These are phyloP conservation scores for Symbiotaphrina buchneri DNA, from an alignment of 495 filamentous ascomycete species.

Conservation along the genomic window DNA sequence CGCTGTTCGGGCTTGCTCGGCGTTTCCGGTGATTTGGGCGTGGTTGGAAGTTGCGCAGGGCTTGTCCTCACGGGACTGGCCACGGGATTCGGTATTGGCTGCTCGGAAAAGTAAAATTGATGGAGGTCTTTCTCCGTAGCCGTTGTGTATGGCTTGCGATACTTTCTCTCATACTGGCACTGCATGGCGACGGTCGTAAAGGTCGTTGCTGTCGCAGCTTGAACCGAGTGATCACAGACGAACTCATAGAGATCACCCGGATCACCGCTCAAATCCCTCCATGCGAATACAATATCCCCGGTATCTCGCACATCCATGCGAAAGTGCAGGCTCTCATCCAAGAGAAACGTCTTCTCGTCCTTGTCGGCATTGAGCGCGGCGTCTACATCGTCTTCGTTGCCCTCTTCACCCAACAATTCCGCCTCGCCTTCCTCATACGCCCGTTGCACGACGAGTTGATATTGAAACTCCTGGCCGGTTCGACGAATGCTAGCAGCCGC, in stretches of 20 bases:
- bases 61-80: slow-evolving; percentile 47
- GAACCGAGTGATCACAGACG: slow-evolving; percentile 59
- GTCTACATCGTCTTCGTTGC: slow-evolving; percentile 50
- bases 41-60: neutral
- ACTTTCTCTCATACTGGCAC: slow-evolving; percentile 96
- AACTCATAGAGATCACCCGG: slow-evolving; percentile 88
- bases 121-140: slow-evolving; percentile 64
- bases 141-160: slow-evolving; percentile 48
- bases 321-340: slow-evolving; percentile 80
- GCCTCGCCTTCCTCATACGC: slow-evolving; percentile 96
- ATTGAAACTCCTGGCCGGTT: slow-evolving; percentile 85
- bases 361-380: slow-evolving; percentile 45
- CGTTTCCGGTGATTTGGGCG: neutral
- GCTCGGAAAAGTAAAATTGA: slow-evolving; percentile 60
- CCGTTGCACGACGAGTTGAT: slow-evolving; percentile 86
- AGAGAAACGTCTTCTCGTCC: slow-evolving; percentile 91
- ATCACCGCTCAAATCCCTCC: slow-evolving; percentile 89
- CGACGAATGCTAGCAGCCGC: slow-evolving; percentile 74
- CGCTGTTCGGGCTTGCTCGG: slow-evolving; percentile 1
- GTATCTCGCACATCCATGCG: slow-evolving; percentile 58
- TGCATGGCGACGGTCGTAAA: slow-evolving; percentile 73
- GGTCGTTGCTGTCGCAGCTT: slow-evolving; percentile 43
- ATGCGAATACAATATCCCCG: slow-evolving; percentile 66
- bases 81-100: slow-evolving; percentile 58
- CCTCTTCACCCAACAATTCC: slow-evolving; percentile 62